phyloP scores from a whole-genome alignment of 1,284 basidiomycete genomes.

The Tylopilus sp. region DNA sequence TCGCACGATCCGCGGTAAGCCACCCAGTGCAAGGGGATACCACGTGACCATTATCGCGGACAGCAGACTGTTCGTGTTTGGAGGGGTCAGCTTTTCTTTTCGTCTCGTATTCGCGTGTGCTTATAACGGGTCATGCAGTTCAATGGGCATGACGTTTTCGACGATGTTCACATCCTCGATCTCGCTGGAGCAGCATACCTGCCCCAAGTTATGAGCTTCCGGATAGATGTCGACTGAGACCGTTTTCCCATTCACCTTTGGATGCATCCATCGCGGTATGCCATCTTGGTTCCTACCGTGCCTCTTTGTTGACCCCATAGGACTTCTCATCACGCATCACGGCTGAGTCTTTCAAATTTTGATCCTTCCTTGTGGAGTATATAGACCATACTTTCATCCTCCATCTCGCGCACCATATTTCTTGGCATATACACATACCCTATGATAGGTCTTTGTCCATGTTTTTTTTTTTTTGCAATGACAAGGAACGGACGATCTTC shows the following conservation, averaged over 20 bases:
- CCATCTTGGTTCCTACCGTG: conserved; percentile 1
- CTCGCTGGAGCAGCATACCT: conserved; percentile 84
- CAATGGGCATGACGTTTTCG: conserved; percentile 75
- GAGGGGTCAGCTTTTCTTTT: conserved; percentile 46
- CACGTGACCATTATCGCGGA: conserved; percentile 79
- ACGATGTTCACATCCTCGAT: conserved; percentile 82
- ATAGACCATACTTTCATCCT: conserved; percentile 26
- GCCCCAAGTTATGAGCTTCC: conserved; percentile 84
- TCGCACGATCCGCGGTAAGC: conserved; percentile 58
- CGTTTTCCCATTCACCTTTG: neutral
- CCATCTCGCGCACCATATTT: conserved; percentile 21
- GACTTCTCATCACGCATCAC: neutral
- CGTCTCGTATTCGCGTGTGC: neutral
- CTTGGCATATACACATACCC: conserved; percentile 28
- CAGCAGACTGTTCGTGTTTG: conserved; percentile 79
- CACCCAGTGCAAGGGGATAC: conserved; percentile 76
- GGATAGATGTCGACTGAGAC: conserved; percentile 27
- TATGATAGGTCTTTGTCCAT: conserved; percentile 10
- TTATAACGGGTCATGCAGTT: conserved; percentile 36
- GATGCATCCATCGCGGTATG: neutral
- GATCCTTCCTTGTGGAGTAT: conserved; percentile 15
- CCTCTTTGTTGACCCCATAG: conserved; percentile 19
- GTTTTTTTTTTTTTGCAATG: conserved; percentile 4
- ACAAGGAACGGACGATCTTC: conserved; percentile 1
- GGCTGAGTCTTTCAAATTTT: neutral